Evolutionary conservation across 2,329 filamentous ascomycete genomes (phyloP).

Genomic region (Aspergillus viridinutans): DNA sequence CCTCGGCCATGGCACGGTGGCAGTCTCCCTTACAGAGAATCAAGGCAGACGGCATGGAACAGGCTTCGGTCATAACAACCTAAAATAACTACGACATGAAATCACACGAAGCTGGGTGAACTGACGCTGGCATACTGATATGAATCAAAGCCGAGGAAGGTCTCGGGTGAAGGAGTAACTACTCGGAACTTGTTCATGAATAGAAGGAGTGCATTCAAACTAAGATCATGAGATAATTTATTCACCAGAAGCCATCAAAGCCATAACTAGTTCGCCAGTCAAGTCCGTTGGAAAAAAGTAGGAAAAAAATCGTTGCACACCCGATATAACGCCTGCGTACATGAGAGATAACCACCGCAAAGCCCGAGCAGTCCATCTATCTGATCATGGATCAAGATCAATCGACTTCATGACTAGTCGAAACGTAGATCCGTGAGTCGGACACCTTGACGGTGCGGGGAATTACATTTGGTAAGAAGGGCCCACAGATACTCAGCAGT

Average conservation of each 20-base stretch:
- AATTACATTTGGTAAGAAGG: constrained; percentile 9
- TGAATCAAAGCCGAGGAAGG: not conserved
- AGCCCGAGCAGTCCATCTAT: constrained; percentile 10
- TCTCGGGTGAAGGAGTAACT: not conserved
- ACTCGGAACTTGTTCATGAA: not conserved
- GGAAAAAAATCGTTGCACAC: constrained; percentile 12
- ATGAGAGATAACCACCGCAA: constrained; percentile 13
- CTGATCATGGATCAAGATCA: constrained; percentile 7
- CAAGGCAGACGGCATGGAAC: not conserved
- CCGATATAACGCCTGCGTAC: constrained; percentile 21
- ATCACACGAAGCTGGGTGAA: not conserved
- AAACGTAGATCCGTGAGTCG: constrained; percentile 6
- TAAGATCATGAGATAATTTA: constrained; percentile 6
- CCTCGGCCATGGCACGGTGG: not conserved
- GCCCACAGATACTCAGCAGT: constrained; percentile 17
- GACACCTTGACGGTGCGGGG: constrained; percentile 9
- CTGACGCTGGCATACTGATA: not conserved
- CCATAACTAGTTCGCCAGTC: constrained; percentile 13
- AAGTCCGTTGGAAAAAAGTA: constrained; percentile 1
- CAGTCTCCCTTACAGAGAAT: not conserved
- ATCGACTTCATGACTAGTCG: constrained; percentile 4
- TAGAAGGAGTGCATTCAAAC: constrained; percentile 1
- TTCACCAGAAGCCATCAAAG: constrained; percentile 13
- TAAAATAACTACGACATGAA: not conserved
- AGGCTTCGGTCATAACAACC: not conserved